phyloP scores from a whole-genome alignment of 2,329 filamentous ascomycete genomes.

The Dothiorella sarmentorum region DNA sequence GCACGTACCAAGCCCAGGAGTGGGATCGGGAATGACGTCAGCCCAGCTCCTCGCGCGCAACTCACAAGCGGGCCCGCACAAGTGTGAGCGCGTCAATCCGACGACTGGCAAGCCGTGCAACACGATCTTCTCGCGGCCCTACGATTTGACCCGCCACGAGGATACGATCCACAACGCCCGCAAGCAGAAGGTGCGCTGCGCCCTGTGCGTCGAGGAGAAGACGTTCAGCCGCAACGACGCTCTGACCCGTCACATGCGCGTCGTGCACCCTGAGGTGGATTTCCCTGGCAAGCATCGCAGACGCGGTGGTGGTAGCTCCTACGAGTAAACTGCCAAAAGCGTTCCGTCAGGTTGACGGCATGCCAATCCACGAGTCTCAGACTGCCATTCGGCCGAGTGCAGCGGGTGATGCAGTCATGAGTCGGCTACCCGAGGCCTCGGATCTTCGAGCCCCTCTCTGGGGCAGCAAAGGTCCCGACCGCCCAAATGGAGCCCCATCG shows the following conservation, averaged over 20 bases:
- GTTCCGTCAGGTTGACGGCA: not conserved
- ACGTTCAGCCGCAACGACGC: conserved; percentile 95
- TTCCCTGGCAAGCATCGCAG: conserved; percentile 64
- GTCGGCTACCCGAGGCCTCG: conserved; percentile 9
- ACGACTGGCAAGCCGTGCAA: conserved; percentile 94
- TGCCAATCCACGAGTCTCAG: not conserved
- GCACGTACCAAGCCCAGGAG: conserved; percentile 23
- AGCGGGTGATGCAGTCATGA: not conserved
- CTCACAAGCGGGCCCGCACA: conserved; percentile 88
- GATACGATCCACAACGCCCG: conserved; percentile 95
- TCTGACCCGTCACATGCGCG: conserved; percentile 87
- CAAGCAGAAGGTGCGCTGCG: conserved; percentile 92
- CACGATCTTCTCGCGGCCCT: conserved; percentile 89
- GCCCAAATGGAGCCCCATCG: conserved; percentile 1
- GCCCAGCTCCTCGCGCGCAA: conserved; percentile 61
- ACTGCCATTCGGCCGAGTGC: conserved; percentile 1
- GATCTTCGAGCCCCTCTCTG: conserved; percentile 9
- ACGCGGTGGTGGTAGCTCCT: conserved; percentile 33
- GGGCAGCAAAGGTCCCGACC: not conserved
- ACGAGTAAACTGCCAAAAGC: not conserved
- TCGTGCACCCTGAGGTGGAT: conserved; percentile 86
- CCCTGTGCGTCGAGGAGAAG: conserved; percentile 92
- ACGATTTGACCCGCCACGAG: conserved; percentile 94
- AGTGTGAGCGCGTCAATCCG: conserved; percentile 89
- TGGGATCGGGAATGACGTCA: conserved; percentile 48